Evolutionary conservation across 1,284 basidiomycete genomes (phyloP).

Genomic region (Ceratobasidium sp.): DNA sequence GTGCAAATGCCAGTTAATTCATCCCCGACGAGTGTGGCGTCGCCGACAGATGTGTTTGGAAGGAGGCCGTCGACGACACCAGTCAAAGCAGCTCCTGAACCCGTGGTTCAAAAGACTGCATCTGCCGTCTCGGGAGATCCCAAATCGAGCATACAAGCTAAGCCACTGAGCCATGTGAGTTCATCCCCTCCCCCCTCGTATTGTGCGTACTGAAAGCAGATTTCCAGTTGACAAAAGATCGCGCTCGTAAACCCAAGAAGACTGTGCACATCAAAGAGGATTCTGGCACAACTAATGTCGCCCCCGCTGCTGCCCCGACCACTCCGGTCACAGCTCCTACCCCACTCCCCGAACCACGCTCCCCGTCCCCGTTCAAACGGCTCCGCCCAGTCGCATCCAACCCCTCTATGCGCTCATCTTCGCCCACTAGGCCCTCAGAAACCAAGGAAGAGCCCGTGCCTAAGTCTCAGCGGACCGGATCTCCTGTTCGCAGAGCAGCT

Average conservation of each 20-base stretch:
- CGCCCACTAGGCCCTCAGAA: constrained; percentile 13
- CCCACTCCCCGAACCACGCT: constrained; percentile 19
- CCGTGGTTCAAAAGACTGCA: constrained; percentile 47
- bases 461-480: not conserved
- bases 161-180: constrained; percentile 83
- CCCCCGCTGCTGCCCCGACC: constrained; percentile 1
- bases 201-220: not conserved
- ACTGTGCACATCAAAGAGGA: constrained; percentile 15
- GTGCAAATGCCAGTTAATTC: not conserved
- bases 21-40: not conserved
- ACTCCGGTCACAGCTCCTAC: constrained; percentile 13
- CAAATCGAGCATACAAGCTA: constrained; percentile 24
- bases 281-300: constrained; percentile 2
- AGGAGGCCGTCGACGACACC: constrained; percentile 5
- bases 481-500: constrained; percentile 31
- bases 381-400: constrained; percentile 18
- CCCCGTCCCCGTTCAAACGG: constrained; percentile 27
- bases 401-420: constrained; percentile 28
- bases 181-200: too few species aligned
- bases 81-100: constrained; percentile 49
- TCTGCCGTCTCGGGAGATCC: not conserved
- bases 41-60: constrained; percentile 29
- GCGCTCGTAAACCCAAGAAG: constrained; percentile 47
- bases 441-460: constrained; percentile 12
- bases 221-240: constrained; percentile 46